These are phyloP conservation scores for Annona cherimola DNA, from an alignment of 164 flowering plant species.

Conservation along the genomic window DNA sequence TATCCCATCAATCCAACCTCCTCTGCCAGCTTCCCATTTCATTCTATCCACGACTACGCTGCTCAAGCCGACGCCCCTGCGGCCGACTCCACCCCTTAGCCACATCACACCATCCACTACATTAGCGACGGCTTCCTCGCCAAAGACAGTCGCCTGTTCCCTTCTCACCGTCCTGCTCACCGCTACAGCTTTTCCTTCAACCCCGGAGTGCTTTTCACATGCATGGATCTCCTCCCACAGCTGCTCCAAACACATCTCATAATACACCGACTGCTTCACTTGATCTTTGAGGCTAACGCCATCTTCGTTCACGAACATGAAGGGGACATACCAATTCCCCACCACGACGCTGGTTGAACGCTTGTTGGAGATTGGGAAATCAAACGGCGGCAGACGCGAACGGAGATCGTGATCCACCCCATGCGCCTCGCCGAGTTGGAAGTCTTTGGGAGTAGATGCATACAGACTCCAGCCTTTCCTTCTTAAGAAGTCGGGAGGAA, in stretches of 20 bases:
- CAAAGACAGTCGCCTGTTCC: not conserved
- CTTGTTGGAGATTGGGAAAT: constrained; percentile 9
- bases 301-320: constrained; percentile 16
- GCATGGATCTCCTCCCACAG: constrained; percentile 47
- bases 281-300: constrained; percentile 25
- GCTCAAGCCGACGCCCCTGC: constrained; percentile 6
- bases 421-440: not conserved
- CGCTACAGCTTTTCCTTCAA: constrained; percentile 8
- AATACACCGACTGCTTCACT: constrained; percentile 33
- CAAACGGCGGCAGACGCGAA: not conserved
- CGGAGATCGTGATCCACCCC: constrained; percentile 10
- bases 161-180: constrained; percentile 3
- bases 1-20: constrained; percentile 30
- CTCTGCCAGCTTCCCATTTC: constrained; percentile 22
- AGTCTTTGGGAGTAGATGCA: not conserved
- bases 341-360: not conserved
- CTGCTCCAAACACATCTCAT: constrained; percentile 55
- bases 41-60: constrained; percentile 30
- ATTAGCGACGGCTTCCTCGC: not conserved
- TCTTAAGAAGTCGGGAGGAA: constrained; percentile 14
- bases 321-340: constrained; percentile 18
- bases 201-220: constrained; percentile 15
- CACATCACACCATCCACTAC: constrained; percentile 9
- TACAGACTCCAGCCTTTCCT: constrained; percentile 12
- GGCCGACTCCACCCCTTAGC: not conserved